Conservation (phyloP, 2,329 filamentous ascomycete species). For the Hypomyces rosellus region DNA sequence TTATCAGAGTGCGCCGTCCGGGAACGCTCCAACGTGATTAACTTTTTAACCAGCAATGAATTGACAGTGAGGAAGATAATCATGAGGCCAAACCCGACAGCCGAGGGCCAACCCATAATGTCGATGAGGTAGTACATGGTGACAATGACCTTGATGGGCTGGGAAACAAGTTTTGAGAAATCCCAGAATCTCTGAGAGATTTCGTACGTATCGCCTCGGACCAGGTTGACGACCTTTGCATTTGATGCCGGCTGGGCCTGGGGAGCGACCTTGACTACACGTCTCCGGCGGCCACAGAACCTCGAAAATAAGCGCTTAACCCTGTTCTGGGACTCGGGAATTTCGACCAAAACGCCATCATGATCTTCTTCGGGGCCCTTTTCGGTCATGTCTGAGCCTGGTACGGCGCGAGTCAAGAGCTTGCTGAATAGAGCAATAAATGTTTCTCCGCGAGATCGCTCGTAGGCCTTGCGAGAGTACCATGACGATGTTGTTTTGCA, state of each 20-base stretch:
- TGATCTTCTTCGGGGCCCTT: conserved; percentile 22
- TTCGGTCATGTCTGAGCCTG: conserved; percentile 32
- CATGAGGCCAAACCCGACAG: conserved; percentile 66
- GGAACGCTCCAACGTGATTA: conserved; percentile 63
- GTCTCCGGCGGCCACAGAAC: conserved; percentile 17
- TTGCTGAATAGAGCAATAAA: conserved; percentile 34
- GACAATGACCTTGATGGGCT: conserved; percentile 69
- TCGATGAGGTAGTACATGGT: conserved; percentile 58
- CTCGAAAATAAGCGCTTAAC: conserved; percentile 14
- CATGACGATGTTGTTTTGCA: conserved; percentile 48
- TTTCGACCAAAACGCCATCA: background rate
- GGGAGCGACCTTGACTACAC: background rate
- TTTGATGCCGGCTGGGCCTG: conserved; percentile 58
- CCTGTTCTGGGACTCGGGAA: background rate
- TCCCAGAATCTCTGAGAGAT: conserved; percentile 86
- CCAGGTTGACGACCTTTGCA: conserved; percentile 84
- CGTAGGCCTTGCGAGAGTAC: conserved; percentile 80
- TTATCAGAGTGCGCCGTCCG: conserved; percentile 69
- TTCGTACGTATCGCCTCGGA: conserved; percentile 77
- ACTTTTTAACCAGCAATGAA: conserved; percentile 55
- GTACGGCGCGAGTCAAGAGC: conserved; percentile 31
- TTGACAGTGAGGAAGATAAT: conserved; percentile 65
- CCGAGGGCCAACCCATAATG: conserved; percentile 73
- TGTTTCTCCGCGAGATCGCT: conserved; percentile 70
- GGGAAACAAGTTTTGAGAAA: conserved; percentile 66